Conservation (phyloP, 2,329 filamentous ascomycete species). For the Colletotrichum sp. region DNA sequence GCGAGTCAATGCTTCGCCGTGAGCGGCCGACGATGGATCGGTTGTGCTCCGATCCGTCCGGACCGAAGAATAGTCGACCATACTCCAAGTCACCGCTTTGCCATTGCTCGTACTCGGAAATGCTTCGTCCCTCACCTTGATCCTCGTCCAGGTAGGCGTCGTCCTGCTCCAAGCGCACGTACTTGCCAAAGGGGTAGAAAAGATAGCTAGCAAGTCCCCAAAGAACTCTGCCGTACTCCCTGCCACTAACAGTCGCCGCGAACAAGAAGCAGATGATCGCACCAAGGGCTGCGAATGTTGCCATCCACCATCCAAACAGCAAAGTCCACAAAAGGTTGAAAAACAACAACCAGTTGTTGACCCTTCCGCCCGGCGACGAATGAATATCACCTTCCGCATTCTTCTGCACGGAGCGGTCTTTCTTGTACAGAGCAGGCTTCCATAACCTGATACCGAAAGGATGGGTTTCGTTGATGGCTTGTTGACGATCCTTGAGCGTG, state of each 20-base stretch:
- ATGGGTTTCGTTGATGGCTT: slow-evolving; percentile 98
- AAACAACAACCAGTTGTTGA: slow-evolving; percentile 82
- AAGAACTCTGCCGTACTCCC: slow-evolving; percentile 85
- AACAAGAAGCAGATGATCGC: slow-evolving; percentile 82
- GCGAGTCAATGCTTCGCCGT: slow-evolving; percentile 86
- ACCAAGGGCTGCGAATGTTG: slow-evolving; percentile 74
- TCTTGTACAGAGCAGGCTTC: slow-evolving; percentile 99
- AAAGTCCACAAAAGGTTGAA: slow-evolving; percentile 93
- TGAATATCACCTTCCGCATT: slow-evolving; percentile 97
- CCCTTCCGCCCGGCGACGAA: slow-evolving; percentile 86
- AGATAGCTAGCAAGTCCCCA: slow-evolving; percentile 86
- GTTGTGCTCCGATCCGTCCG: slow-evolving; percentile 73
- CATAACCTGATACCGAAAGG: slow-evolving; percentile 98
- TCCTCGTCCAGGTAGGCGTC: slow-evolving; percentile 95
- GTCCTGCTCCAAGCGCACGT: slow-evolving; percentile 90
- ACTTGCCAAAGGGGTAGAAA: slow-evolving; percentile 96
- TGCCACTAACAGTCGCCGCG: slow-evolving; percentile 77
- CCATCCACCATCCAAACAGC: slow-evolving; percentile 96
- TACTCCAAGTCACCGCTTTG: slow-evolving; percentile 97
- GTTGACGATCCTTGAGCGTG: slow-evolving; percentile 93
- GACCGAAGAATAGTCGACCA: slow-evolving; percentile 94
- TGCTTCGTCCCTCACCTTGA: slow-evolving; percentile 92
- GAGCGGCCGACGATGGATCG: slow-evolving; percentile 86
- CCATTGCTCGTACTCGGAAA: slow-evolving; percentile 99
- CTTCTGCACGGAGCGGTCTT: slow-evolving; percentile 93